Conservation (phyloP, 768 basidiomycete genomes). For the Hortiboletus campestris region DNA sequence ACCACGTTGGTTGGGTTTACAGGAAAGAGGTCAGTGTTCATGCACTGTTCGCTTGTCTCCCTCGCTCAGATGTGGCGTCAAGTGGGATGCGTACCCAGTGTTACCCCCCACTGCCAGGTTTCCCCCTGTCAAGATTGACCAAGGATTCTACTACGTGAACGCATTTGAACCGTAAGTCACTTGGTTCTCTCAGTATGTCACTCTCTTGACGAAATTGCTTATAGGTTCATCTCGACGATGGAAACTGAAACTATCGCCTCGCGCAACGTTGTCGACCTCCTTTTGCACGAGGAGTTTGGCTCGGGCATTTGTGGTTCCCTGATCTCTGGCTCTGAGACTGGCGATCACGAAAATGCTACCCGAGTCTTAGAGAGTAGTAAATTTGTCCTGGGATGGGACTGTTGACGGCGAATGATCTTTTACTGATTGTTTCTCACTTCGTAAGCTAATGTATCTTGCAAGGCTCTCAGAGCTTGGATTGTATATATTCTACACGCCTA, state of each 20-base stretch:
- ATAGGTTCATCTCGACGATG: conserved; percentile 86
- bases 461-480: not conserved
- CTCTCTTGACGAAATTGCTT: not conserved
- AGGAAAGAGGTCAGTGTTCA: conserved; percentile 62
- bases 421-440: not conserved
- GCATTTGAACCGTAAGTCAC: conserved; percentile 80
- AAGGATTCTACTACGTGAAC: conserved; percentile 87
- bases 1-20: conserved; percentile 74
- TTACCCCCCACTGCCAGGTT: conserved; percentile 65
- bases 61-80: conserved; percentile 27
- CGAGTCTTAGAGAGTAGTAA: conserved; percentile 27
- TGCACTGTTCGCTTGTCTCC: not conserved
- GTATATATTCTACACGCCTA: not conserved
- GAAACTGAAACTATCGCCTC: conserved; percentile 87
- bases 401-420: conserved; percentile 35
- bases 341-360: conserved; percentile 11
- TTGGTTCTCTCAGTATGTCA: not conserved
- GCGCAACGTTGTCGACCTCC: conserved; percentile 78
- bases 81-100: conserved; percentile 82
- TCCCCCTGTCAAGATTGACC: conserved; percentile 75
- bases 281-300: conserved; percentile 71
- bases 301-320: conserved; percentile 63
- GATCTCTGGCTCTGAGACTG: conserved; percentile 27
- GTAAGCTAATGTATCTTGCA: not conserved
- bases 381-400: conserved; percentile 78